Evolutionary conservation across 805 yeast species (phyloP), one percentile per base, ranked within the genome.

Genomic region (Pichia kluyveri): DNA sequence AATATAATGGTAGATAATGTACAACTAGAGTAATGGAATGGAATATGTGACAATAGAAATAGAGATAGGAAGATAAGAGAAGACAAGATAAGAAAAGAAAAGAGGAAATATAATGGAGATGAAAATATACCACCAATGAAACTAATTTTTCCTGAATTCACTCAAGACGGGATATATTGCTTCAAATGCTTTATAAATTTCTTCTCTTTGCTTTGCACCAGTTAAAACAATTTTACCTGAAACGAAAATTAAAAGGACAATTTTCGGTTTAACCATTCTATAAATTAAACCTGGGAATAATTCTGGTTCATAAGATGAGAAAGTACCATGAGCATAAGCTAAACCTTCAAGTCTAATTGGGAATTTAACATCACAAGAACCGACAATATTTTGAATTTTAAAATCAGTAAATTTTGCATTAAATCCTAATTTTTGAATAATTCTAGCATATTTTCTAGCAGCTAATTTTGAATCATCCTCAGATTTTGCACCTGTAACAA

Each of bases 261-360:
- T 93, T 68, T 93, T 93, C 17, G 99, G 99, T 67, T 91, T 91
- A 58, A 93, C 99, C 99, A 93, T 93, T 77, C 99, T 88, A 75
- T 93, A 93, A 70, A 93, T 93, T 59, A 93, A 77, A 62, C 99
- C 99, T 3, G 99, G 99, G 69, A 93, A 93, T 63, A 93, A 73
- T 68, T 93, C 99, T 4, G 99, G 99, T 69, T 93, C 99, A 63
- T 93, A 93, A 17, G 96, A 87, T 54, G 96, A 85, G 91, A 93
- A 93, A 71, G 96, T 88, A 51, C 99, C 99, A 76, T 93, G 99
- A 57, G 95, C 82, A 66, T 90, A 93, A 5, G 99, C 99, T 60
- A 93, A 77, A 51, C 99, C 99, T 72, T 93, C 99, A 55, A 93
- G 73, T 65, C 99, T 80, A 56, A 93, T 93, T 18, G 99, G 99